A percentile compares a stretch with the other conserved stretches of the same genome.
Evolutionary conservation across 2,329 filamentous ascomycete species (phyloP).

Genomic region (Bipolaris oryzae): DNA sequence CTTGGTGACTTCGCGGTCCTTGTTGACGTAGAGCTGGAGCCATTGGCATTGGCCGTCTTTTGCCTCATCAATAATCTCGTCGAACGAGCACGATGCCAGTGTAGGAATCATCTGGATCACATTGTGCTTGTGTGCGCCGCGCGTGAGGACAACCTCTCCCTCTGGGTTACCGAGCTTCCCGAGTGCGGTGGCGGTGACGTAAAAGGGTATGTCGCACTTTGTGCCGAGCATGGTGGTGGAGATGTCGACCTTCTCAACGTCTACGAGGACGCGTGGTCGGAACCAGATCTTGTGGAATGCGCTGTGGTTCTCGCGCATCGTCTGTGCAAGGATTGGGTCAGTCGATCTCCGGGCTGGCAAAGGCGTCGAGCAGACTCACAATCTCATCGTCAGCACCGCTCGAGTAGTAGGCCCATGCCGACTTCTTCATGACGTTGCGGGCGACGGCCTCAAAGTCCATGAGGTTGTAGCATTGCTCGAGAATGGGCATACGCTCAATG

Average conservation of each 20-base stretch:
- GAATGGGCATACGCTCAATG: constrained; percentile 51
- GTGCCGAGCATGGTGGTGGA: constrained; percentile 93
- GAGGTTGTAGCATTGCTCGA: constrained; percentile 55
- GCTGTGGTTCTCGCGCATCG: constrained; percentile 90
- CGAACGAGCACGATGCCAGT: constrained; percentile 93
- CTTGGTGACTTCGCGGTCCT: constrained; percentile 87
- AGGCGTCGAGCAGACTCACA: constrained; percentile 54
- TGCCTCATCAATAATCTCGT: constrained; percentile 90
- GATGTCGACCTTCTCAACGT: constrained; percentile 86
- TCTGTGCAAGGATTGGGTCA: constrained; percentile 58
- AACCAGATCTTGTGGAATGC: constrained; percentile 99
- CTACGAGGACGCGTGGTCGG: constrained; percentile 82
- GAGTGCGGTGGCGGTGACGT: constrained; percentile 93
- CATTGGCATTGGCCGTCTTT: constrained; percentile 86
- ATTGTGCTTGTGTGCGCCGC: constrained; percentile 81
- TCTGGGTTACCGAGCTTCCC: constrained; percentile 94
- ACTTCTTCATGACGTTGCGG: constrained; percentile 89
- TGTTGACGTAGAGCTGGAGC: constrained; percentile 96
- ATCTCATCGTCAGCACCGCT: constrained; percentile 91
- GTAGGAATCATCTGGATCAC: constrained; percentile 99
- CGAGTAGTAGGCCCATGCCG: constrained; percentile 97
- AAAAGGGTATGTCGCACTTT: constrained; percentile 85
- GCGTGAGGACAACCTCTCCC: constrained; percentile 89
- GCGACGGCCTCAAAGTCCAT: constrained; percentile 94
- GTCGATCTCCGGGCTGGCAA: not conserved